Evolutionary conservation across 75 land plant genomes (phyloP), one percentile per base, ranked within the genome.

Genomic region (Sequoiadendron giganteum): DNA sequence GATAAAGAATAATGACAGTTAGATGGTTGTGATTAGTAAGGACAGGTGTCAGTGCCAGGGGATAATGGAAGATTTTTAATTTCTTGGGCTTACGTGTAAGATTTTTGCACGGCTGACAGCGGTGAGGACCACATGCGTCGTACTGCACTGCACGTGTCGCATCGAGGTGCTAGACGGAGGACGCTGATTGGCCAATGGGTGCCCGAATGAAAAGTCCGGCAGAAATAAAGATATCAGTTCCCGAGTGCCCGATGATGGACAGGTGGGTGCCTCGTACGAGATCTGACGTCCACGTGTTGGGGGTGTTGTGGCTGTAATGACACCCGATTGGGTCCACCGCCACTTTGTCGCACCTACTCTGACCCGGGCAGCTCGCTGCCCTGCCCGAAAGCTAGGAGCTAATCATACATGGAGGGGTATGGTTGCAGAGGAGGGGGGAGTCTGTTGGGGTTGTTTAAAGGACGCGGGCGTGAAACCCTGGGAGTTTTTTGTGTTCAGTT

Each of bases 311-410:
- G 65, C 10, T 9, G 42, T 85, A 48, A 56, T 13, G 65, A 52
- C 86, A 52, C 54, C 86, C 38, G 54, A 82, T 82, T 45, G 54
- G 84, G 30, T 34, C 8, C 42, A 38, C 38, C 86, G 86, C 86
- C 86, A 82, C 34, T 85, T 49, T 85, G 86, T 85, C 86, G 86
- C 86, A 85, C 86, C 86, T 85, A 85, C 55, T 54, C 84, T 82
- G 32, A 61, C 86, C 65, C 21, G 86, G 54, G 34, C 86, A n/a
- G 54, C 56, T 55, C 28, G 58, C 65, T 36, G 65, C 42, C 25
- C 86, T 54, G 55, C 86, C 68, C 86, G n/a, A 14, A 32, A 14
- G 3, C 2, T 32, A 2, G 38, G 77, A 13, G 34, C 77, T 75
- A 75, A 75, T 75, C 77, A 30, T 75, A 30, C n/a, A 75, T 14